Evolutionary conservation across 2,329 filamentous ascomycete genomes (phyloP).

Genomic region (Diaporthe sp.): DNA sequence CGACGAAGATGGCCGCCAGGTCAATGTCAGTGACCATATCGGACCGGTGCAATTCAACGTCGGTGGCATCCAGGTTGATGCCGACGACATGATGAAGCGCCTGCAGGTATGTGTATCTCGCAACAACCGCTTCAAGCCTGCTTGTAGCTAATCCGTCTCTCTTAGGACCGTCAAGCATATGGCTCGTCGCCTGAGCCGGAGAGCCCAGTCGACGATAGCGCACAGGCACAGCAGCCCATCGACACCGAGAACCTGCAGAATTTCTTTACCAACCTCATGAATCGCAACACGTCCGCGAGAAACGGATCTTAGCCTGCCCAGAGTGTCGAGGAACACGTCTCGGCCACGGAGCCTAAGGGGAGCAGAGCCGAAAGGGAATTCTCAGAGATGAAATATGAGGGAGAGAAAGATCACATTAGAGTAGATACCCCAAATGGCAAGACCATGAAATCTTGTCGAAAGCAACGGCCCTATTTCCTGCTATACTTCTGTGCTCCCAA

Average conservation of each 20-base stretch:
- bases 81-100: conserved; percentile 90
- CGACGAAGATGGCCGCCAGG: conserved; percentile 47
- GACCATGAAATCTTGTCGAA: conserved; percentile 3
- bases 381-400: neutral
- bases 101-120: conserved; percentile 75
- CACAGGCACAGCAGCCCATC: conserved; percentile 48
- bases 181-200: conserved; percentile 56
- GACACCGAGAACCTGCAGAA: conserved; percentile 68
- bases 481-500: neutral
- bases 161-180: conserved; percentile 68
- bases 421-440: conserved; percentile 29
- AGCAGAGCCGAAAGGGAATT: neutral
- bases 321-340: neutral
- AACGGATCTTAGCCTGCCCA: conserved; percentile 29
- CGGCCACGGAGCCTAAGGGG: neutral
- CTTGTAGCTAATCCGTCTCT: conserved; percentile 35
- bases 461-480: neutral
- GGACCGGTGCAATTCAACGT: conserved; percentile 98
- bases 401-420: conserved; percentile 19
- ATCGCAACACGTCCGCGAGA: conserved; percentile 54
- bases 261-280: conserved; percentile 71
- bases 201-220: conserved; percentile 48
- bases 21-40: conserved; percentile 79
- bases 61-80: conserved; percentile 95
- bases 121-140: neutral